Evolutionary conservation across 108 stramenopile genomes (phyloP).

Genomic region (Cyclotella cryptica): DNA sequence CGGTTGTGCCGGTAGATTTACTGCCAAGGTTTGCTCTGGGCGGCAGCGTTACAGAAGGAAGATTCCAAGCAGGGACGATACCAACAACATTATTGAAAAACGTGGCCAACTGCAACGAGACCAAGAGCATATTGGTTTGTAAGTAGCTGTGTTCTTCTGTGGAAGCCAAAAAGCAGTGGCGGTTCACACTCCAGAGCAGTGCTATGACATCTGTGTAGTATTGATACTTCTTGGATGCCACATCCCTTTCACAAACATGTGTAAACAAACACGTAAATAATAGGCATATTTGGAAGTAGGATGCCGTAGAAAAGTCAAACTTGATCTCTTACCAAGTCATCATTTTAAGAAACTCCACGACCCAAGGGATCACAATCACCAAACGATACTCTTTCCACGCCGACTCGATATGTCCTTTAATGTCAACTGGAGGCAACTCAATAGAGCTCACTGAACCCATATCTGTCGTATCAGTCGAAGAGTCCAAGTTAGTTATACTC

Average conservation of each 20-base stretch:
- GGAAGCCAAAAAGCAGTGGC: slow-evolving; percentile 7
- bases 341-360: slow-evolving; percentile 76
- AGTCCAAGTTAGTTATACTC: slow-evolving; percentile 17
- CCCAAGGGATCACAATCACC: slow-evolving; percentile 63
- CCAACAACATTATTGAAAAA: slow-evolving; percentile 63
- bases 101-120: slow-evolving; percentile 61
- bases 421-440: slow-evolving; percentile 45
- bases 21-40: background rate
- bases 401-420: slow-evolving; percentile 51
- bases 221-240: slow-evolving; percentile 47
- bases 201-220: slow-evolving; percentile 56
- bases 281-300: background rate
- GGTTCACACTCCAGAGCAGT: slow-evolving; percentile 48
- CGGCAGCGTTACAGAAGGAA: slow-evolving; percentile 36
- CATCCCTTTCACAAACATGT: slow-evolving; percentile 23
- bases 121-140: slow-evolving; percentile 35
- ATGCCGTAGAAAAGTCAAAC: background rate
- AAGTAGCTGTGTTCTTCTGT: slow-evolving; percentile 19
- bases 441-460: slow-evolving; percentile 2
- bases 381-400: slow-evolving; percentile 53
- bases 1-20: background rate
- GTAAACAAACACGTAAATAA: background rate
- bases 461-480: slow-evolving; percentile 8
- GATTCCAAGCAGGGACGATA: slow-evolving; percentile 46
- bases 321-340: slow-evolving; percentile 64